Evolutionary conservation across 208 protist species (phyloP).

Genomic region (Eutreptiella sp.): DNA sequence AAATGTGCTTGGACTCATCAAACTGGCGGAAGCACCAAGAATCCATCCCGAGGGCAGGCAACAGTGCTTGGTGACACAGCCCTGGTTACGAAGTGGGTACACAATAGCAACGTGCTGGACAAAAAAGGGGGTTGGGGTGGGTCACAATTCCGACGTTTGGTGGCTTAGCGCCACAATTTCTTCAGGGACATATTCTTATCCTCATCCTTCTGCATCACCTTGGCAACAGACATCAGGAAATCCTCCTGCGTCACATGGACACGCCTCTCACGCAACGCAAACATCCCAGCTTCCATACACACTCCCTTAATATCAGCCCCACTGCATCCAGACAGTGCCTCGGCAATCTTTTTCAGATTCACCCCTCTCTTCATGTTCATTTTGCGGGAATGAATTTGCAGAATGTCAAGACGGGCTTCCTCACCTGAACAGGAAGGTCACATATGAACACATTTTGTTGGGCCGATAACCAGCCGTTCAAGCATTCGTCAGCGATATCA

Average conservation of each 20-base stretch:
- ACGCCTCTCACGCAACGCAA: constrained; percentile 97
- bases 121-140: too few species aligned
- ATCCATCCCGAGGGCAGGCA: too few species aligned
- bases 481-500: too few species aligned
- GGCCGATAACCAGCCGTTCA: too few species aligned
- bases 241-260: constrained; percentile 99
- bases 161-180: constrained; percentile 89
- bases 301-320: constrained; percentile 97
- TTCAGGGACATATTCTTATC: constrained; percentile 95
- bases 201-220: constrained; percentile 97
- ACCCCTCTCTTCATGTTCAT: constrained; percentile 99
- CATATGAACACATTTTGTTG: constrained; percentile 18
- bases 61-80: too few species aligned
- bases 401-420: constrained; percentile 90
- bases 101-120: too few species aligned
- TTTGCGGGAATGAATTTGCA: constrained; percentile 98
- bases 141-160: too few species aligned
- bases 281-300: constrained; percentile 96
- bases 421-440: not conserved
- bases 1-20: too few species aligned
- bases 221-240: constrained; percentile 99
- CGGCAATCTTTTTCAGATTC: constrained; percentile 94
- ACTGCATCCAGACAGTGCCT: constrained; percentile 91
- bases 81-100: too few species aligned
- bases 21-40: too few species aligned